Conservation (phyloP, 345 rosid genomes). For the Zanthoxylum bungeanum region DNA sequence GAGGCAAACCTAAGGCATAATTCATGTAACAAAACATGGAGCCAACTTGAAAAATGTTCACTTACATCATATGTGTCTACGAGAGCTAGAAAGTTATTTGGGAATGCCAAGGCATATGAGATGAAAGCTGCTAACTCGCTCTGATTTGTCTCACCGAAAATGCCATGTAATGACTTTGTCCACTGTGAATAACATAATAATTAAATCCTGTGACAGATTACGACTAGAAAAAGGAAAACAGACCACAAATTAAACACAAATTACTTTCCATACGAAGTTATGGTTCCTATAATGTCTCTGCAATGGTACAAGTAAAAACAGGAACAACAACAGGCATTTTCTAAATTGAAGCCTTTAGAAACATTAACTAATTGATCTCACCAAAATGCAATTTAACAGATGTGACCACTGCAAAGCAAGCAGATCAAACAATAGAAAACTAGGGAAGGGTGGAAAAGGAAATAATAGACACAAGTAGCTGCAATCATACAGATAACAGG, state of each 20-base stretch:
- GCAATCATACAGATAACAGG: not conserved
- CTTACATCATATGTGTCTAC: slow-evolving; percentile 94
- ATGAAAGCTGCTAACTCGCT: slow-evolving; percentile 94
- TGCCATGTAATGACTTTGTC: slow-evolving; percentile 49
- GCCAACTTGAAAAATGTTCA: slow-evolving; percentile 14
- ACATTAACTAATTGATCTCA: slow-evolving; percentile 54
- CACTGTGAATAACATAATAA: slow-evolving; percentile 36
- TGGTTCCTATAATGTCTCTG: not conserved
- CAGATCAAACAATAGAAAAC: slow-evolving; percentile 4
- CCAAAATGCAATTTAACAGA: slow-evolving; percentile 41
- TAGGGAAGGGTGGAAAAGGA: not conserved
- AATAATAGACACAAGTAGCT: not conserved
- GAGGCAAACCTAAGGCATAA: not conserved
- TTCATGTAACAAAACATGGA: not conserved
- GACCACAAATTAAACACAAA: not conserved
- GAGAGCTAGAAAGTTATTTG: slow-evolving; percentile 75
- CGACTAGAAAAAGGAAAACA: not conserved
- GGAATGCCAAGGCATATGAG: slow-evolving; percentile 94
- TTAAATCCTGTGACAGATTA: not conserved
- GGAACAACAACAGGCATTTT: not conserved
- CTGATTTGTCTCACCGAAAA: slow-evolving; percentile 81
- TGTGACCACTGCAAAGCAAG: slow-evolving; percentile 47
- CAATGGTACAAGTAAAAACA: not conserved
- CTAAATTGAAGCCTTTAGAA: not conserved
- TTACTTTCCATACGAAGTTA: not conserved